phyloP scores from a whole-genome alignment of 2,329 filamentous ascomycete species.

The Aspergillus hortae region DNA sequence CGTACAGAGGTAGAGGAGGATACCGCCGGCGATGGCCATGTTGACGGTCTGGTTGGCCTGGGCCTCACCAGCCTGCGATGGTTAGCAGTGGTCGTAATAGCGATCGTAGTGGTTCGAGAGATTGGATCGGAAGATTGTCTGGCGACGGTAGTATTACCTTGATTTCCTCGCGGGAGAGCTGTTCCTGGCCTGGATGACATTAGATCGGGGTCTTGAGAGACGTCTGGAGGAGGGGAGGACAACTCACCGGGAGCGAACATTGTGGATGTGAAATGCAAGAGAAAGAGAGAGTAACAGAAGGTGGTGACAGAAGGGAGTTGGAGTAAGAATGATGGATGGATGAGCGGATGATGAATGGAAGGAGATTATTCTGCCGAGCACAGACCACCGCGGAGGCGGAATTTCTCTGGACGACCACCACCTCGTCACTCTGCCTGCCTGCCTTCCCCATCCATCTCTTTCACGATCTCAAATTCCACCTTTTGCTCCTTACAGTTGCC shows the following conservation, averaged over 20 bases:
- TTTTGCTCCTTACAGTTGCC: not conserved
- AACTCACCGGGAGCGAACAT: constrained; percentile 35
- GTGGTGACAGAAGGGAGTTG: not conserved
- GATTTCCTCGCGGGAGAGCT: constrained; percentile 46
- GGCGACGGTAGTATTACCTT: constrained; percentile 27
- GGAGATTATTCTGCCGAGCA: constrained; percentile 19
- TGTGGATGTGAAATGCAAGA: constrained; percentile 11
- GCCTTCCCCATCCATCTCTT: not conserved
- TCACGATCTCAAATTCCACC: not conserved
- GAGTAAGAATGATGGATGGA: constrained; percentile 5
- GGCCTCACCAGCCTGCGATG: constrained; percentile 46
- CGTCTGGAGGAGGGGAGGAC: not conserved
- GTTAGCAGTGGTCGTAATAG: constrained; percentile 7
- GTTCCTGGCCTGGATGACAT: constrained; percentile 35
- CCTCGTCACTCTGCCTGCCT: constrained; percentile 1
- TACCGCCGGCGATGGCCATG: constrained; percentile 51
- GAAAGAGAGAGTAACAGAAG: constrained; percentile 3
- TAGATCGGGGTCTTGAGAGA: not conserved
- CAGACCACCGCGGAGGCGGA: constrained; percentile 19
- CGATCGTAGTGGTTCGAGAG: not conserved
- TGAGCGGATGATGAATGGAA: constrained; percentile 21
- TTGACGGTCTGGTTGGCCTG: constrained; percentile 54
- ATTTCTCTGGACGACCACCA: constrained; percentile 9
- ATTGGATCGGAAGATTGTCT: not conserved
- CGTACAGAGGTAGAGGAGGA: constrained; percentile 62